Evolutionary conservation across 108 stramenopile genomes (phyloP).

Genomic region (Conticribra guillardii): DNA sequence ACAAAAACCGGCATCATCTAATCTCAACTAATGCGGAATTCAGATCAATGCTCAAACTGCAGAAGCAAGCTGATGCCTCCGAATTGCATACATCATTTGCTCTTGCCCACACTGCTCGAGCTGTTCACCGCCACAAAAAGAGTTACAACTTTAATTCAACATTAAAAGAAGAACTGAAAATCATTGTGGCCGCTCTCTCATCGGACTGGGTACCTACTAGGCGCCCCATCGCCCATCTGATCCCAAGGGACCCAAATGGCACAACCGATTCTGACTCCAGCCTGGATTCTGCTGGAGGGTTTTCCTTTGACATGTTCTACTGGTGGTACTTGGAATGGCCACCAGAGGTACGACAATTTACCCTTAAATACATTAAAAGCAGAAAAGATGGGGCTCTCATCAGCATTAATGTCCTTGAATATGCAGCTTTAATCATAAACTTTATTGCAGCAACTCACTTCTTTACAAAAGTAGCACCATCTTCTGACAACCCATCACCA

Average conservation of each 20-base stretch:
- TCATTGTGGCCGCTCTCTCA: neutral
- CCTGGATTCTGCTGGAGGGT: neutral
- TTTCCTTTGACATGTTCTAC: neutral
- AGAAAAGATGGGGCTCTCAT: too few species aligned
- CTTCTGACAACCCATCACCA: neutral
- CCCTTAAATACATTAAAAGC: neutral
- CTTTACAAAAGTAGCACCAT: neutral
- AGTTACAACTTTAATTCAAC: neutral
- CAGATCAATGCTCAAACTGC: neutral
- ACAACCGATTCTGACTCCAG: neutral
- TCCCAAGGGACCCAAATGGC: neutral
- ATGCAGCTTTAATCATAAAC: constrained; percentile 7
- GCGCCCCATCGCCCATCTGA: neutral
- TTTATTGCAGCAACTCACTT: neutral
- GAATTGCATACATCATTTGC: neutral
- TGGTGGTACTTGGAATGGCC: neutral
- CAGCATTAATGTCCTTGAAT: neutral
- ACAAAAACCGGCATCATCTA: neutral
- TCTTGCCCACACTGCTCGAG: neutral
- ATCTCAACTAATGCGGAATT: neutral
- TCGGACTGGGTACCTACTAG: neutral
- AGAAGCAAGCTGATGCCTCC: neutral
- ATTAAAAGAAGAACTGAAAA: neutral
- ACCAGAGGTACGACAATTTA: neutral
- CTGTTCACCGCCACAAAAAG: neutral